phyloP scores from a whole-genome alignment of 2,329 filamentous ascomycete genomes.

The Clarireedia paspali region DNA sequence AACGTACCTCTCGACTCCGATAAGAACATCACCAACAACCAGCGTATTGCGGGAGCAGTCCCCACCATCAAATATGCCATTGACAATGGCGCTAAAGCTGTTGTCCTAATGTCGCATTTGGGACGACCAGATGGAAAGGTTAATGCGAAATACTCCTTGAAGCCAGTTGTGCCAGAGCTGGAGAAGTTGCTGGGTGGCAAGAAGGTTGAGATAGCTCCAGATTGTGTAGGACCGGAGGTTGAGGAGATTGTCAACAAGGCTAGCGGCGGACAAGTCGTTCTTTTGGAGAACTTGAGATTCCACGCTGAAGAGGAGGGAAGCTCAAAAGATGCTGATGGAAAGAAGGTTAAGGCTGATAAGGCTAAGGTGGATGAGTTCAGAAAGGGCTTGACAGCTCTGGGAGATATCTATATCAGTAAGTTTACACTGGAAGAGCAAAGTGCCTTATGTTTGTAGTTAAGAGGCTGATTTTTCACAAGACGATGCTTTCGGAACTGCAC shows the following conservation, averaged over 20 bases:
- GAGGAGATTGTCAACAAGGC: constrained; percentile 86
- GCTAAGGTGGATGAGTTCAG: constrained; percentile 87
- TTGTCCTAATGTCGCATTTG: constrained; percentile 97
- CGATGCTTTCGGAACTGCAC: constrained; percentile 96
- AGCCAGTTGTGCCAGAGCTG: constrained; percentile 84
- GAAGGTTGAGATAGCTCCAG: constrained; percentile 79
- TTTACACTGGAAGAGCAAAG: constrained; percentile 20
- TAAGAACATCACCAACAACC: constrained; percentile 95
- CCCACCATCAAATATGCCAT: constrained; percentile 93
- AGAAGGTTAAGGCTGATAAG: constrained; percentile 98
- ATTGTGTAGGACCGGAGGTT: constrained; percentile 83
- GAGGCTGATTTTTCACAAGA: constrained; percentile 42
- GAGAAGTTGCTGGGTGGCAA: constrained; percentile 77
- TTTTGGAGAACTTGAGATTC: constrained; percentile 97
- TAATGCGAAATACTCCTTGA: constrained; percentile 90
- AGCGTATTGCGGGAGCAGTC: constrained; percentile 93
- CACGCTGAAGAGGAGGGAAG: constrained; percentile 97
- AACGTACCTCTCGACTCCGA: constrained; percentile 93
- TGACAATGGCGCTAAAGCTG: constrained; percentile 82
- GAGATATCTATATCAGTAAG: constrained; percentile 94
- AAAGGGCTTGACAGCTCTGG: constrained; percentile 87
- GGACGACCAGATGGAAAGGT: constrained; percentile 86
- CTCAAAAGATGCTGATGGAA: constrained; percentile 85
- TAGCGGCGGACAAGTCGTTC: constrained; percentile 71
- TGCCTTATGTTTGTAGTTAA: not conserved